phyloP scores from a whole-genome alignment of 371 early-diverging fungal species.

The Lichtheimia hyalospora region DNA sequence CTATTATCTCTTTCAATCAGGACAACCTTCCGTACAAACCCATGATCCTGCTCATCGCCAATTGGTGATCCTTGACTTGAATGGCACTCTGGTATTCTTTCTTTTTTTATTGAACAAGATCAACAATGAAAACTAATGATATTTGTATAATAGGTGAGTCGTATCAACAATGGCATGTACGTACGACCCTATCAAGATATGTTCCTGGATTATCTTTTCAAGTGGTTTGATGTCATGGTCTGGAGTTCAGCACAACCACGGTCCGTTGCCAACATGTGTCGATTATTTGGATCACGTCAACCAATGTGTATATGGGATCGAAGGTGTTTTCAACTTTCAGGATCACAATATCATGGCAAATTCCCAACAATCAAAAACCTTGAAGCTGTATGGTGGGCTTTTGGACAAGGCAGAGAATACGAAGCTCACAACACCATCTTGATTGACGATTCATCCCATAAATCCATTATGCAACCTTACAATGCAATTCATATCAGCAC shows the following conservation, averaged over 20 bases:
- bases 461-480: slow-evolving; percentile 61
- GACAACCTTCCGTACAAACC: slow-evolving; percentile 1
- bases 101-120: background rate
- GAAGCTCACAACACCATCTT: slow-evolving; percentile 67
- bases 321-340: slow-evolving; percentile 48
- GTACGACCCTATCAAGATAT: slow-evolving; percentile 53
- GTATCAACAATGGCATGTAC: slow-evolving; percentile 29
- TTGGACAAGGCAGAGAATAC: slow-evolving; percentile 33
- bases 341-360: slow-evolving; percentile 49
- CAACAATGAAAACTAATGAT: background rate
- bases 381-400: slow-evolving; percentile 46
- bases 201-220: slow-evolving; percentile 63
- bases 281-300: slow-evolving; percentile 42
- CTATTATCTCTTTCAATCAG: too few relatives aligned
- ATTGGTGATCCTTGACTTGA: slow-evolving; percentile 72
- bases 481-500: slow-evolving; percentile 50
- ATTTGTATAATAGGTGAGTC: background rate
- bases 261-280: slow-evolving; percentile 61
- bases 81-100: slow-evolving; percentile 71
- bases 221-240: slow-evolving; percentile 69
- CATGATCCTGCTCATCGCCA: background rate
- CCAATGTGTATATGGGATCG: slow-evolving; percentile 65
- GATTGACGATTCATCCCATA: slow-evolving; percentile 67
- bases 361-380: slow-evolving; percentile 65
- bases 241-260: slow-evolving; percentile 75